Base-by-base conservation (phyloP, 2,329 filamentous ascomycete species). In the Thelonectria discophora region DNA sequence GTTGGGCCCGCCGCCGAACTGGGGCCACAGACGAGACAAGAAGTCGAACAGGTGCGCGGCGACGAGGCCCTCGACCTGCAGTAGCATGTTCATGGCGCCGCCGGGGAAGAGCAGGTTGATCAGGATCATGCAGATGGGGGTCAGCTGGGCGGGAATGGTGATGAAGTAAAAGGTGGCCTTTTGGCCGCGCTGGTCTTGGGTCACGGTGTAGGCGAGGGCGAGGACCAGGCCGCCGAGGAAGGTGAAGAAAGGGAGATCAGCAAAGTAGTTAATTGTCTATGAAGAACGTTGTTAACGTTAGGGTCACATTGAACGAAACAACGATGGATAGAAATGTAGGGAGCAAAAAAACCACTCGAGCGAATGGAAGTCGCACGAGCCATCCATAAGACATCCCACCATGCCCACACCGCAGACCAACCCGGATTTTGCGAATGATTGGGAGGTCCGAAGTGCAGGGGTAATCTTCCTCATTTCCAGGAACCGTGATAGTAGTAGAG, bases 1-100 rank as follows among this genome's bases (percentile, higher is more conserved):
- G 73, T 94, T 97, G 53, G 81, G 83, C 0, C 95, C 95, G 58
- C 92, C 91, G 32, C 93, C 94, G 73, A 95, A 95, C 57, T 91
- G 88, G 5, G 95, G 95, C 83, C 93, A 98, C 43, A 97, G 84
- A 50, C 92, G 86, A 2, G 91, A 93, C 51, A 97, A 77, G 73
- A 98, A 99, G 75, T 98, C 92, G 77, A 93, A 97, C 18, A 95
- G 73, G 75, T 99, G 95, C 5, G 94, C 94, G 12, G 94, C 92
- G 45, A 97, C 66, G 11, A 99, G 82, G n/a, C 95, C 95, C 34
- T 87, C 91, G 5, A 87, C 76, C 72, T 96, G 88, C 4, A 88
- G 72, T 58, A 91, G 73, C 11, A 91, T 84, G 17, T 78, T 78
- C 3, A 76, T 68, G 37, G 83, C 82, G 11, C 89, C 89, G 5